phyloP scores from a whole-genome alignment of 2,329 filamentous ascomycete genomes.

The Colletotrichum cuscutae region DNA sequence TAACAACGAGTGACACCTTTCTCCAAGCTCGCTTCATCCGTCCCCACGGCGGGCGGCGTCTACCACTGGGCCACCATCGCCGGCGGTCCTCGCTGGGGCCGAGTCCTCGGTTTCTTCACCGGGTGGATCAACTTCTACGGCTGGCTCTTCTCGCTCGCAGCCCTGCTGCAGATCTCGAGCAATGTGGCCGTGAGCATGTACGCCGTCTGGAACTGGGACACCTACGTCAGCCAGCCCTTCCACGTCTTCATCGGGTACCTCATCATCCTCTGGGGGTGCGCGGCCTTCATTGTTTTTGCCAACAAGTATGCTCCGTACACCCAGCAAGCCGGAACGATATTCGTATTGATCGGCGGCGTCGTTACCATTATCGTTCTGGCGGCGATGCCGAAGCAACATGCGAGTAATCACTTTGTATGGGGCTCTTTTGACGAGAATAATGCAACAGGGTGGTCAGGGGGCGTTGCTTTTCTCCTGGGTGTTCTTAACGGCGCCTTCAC shows the following conservation, averaged over 20 bases:
- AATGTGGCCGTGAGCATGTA: constrained; percentile 72
- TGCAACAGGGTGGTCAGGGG: constrained; percentile 62
- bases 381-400: constrained; percentile 64
- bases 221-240: constrained; percentile 63
- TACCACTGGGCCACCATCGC: constrained; percentile 72
- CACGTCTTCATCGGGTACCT: constrained; percentile 70
- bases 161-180: constrained; percentile 66
- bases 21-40: constrained; percentile 66
- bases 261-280: constrained; percentile 63
- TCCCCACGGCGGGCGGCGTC: constrained; percentile 68
- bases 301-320: constrained; percentile 67
- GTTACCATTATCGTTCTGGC: constrained; percentile 62
- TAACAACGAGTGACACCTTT: constrained; percentile 18
- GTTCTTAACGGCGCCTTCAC: constrained; percentile 76
- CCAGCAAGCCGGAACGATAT: constrained; percentile 61
- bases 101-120: constrained; percentile 58
- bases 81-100: constrained; percentile 63
- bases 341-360: constrained; percentile 63
- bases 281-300: constrained; percentile 63
- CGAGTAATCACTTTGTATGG: constrained; percentile 65
- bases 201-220: constrained; percentile 63
- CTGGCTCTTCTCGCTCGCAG: constrained; percentile 72
- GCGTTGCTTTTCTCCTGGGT: constrained; percentile 72
- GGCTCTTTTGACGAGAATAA: constrained; percentile 57
- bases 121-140: constrained; percentile 66